Evolutionary conservation across 169 alveolate genomes (phyloP).

Genomic region (Amoebophrya sp.): DNA sequence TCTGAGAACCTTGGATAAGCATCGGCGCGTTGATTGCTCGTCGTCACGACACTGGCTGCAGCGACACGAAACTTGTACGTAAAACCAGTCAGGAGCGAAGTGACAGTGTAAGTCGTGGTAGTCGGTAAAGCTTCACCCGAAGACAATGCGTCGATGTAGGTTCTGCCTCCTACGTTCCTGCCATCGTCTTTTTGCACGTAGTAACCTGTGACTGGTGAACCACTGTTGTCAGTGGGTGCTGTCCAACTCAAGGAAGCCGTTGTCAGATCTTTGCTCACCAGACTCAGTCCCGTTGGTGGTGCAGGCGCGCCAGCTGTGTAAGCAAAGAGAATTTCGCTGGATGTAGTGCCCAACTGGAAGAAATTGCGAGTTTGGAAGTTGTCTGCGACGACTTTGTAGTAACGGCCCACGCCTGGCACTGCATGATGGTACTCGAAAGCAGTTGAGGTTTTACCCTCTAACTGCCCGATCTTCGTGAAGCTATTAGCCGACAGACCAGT

Average conservation of each 20-base stretch:
- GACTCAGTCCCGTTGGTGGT: neutral
- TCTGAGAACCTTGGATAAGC: neutral
- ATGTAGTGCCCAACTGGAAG: neutral
- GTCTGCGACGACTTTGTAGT: neutral
- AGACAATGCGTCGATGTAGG: slow-evolving; percentile 23
- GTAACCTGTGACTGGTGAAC: slow-evolving; percentile 11
- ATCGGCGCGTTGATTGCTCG: neutral
- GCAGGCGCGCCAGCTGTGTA: slow-evolving; percentile 27
- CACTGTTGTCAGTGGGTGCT: slow-evolving; percentile 21
- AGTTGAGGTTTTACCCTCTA: neutral
- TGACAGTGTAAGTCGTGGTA: neutral
- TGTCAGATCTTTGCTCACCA: neutral
- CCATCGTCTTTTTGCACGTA: neutral
- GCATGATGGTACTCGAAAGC: neutral
- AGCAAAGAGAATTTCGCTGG: neutral
- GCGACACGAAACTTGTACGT: slow-evolving; percentile 29
- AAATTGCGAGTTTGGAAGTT: neutral
- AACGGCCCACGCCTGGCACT: neutral
- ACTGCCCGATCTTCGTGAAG: neutral
- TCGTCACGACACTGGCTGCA: slow-evolving; percentile 16
- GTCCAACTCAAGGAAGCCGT: neutral
- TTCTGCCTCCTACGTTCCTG: neutral
- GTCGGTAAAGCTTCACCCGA: neutral
- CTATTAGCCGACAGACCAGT: neutral
- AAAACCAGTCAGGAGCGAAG: neutral